Evolutionary conservation across 2,329 filamentous ascomycete species (phyloP).

Genomic region (Exophiala spinifera): DNA sequence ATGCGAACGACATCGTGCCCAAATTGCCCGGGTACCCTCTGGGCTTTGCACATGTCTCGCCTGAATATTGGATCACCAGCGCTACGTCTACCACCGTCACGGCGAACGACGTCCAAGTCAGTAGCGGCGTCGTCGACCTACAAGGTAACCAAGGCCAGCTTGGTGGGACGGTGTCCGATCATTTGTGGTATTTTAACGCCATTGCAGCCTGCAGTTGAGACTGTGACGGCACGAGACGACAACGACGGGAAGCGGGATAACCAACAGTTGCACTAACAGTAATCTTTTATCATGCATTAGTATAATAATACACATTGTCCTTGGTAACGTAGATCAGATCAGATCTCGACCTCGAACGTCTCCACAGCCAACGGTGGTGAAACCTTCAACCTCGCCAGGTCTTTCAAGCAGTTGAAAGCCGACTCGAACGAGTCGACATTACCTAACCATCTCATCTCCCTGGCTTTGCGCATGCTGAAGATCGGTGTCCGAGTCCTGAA

Average conservation of each 20-base stretch:
- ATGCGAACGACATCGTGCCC: slow-evolving; percentile 40
- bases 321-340: neutral
- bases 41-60: slow-evolving; percentile 38
- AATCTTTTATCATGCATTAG: too few species aligned
- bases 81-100: slow-evolving; percentile 32
- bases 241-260: too few species aligned
- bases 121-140: slow-evolving; percentile 34
- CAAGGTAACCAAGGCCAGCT: slow-evolving; percentile 37
- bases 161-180: slow-evolving; percentile 31
- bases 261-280: too few species aligned
- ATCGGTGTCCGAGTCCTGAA: slow-evolving; percentile 17
- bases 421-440: slow-evolving; percentile 34
- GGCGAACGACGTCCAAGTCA: slow-evolving; percentile 34
- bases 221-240: too few species aligned
- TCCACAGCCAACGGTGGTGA: slow-evolving; percentile 2
- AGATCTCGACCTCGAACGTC: neutral
- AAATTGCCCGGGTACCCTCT: slow-evolving; percentile 35
- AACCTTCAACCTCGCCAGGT: slow-evolving; percentile 15
- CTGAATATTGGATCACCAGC: slow-evolving; percentile 43
- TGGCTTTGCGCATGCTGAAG: slow-evolving; percentile 32
- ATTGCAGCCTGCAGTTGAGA: slow-evolving; percentile 7
- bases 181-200: slow-evolving; percentile 37
- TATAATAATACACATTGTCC: too few species aligned
- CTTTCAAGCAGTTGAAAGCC: slow-evolving; percentile 10
- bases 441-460: slow-evolving; percentile 33